Evolutionary conservation across 2,329 filamentous ascomycete species (phyloP).

Genomic region (Lomentospora prolificans): DNA sequence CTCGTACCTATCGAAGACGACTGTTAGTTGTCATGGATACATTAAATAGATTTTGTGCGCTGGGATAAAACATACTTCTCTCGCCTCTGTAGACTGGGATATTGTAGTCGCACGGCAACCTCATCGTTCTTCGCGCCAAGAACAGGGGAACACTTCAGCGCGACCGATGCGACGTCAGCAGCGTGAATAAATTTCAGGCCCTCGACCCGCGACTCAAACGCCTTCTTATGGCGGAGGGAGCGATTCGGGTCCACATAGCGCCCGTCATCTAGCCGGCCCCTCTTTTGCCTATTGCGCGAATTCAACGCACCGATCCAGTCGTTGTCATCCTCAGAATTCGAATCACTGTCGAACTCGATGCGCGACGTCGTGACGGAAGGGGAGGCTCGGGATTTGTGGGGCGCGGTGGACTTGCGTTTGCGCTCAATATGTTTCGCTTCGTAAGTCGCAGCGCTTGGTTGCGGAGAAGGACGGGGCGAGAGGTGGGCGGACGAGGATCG

Average conservation of each 20-base stretch:
- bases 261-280: constrained; percentile 20
- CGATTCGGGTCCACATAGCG: constrained; percentile 36
- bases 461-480: constrained; percentile 25
- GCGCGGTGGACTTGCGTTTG: constrained; percentile 36
- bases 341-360: constrained; percentile 40
- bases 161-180: constrained; percentile 42
- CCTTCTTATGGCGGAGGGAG: constrained; percentile 33
- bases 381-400: constrained; percentile 16
- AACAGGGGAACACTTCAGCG: constrained; percentile 39
- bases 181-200: constrained; percentile 46
- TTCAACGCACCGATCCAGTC: constrained; percentile 37
- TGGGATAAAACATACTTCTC: constrained; percentile 51
- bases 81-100: constrained; percentile 62
- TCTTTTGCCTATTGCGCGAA: constrained; percentile 33
- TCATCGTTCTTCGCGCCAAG: constrained; percentile 41
- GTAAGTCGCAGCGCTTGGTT: constrained; percentile 2
- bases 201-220: constrained; percentile 31
- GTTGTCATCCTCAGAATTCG: constrained; percentile 41
- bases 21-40: neutral
- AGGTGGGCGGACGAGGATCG: constrained; percentile 27
- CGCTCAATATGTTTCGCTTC: constrained; percentile 18
- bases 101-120: constrained; percentile 63
- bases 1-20: constrained; percentile 44
- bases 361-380: constrained; percentile 33
- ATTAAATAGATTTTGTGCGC: no score